These are phyloP conservation scores for Colletotrichum zoysiae DNA, from an alignment of 2,329 filamentous ascomycete genomes.

Conservation along the genomic window DNA sequence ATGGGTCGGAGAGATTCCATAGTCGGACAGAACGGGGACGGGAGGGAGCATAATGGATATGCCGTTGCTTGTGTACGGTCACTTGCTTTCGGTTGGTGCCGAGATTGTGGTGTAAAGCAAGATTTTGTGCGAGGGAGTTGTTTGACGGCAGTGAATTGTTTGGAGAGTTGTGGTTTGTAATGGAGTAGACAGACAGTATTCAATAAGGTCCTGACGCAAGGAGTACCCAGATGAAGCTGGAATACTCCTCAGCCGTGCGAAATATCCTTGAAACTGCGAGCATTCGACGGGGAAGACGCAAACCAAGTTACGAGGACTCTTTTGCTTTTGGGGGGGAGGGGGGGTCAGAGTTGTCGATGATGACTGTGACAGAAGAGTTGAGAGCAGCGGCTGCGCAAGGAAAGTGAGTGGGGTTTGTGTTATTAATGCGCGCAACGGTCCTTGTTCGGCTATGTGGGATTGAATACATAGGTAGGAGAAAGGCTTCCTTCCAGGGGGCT, in stretches of 20 bases:
- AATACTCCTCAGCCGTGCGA: conserved; percentile 74
- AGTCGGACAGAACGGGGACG: conserved; percentile 77
- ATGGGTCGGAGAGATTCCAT: conserved; percentile 81
- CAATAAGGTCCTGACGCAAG: conserved; percentile 69
- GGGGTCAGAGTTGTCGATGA: background rate
- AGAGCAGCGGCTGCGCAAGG: background rate
- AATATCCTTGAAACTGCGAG: conserved; percentile 43
- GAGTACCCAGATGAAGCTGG: conserved; percentile 71
- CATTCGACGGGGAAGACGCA: conserved; percentile 27
- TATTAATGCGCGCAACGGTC: conserved; percentile 32
- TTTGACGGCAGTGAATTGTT: conserved; percentile 32
- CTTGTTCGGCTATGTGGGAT: conserved; percentile 26
- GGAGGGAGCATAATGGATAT: conserved; percentile 65
- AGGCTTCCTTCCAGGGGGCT: conserved; percentile 4
- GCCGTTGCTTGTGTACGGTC: background rate
- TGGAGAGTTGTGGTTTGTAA: conserved; percentile 36
- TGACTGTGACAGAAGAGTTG: background rate
- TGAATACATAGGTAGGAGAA: background rate
- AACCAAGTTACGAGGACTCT: background rate
- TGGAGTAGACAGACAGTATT: conserved; percentile 38
- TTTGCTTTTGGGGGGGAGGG: background rate
- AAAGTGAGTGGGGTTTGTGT: conserved; percentile 2
- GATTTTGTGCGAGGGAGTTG: background rate
- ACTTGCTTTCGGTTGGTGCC: background rate
- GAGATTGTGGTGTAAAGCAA: background rate